Conservation (phyloP, 495 filamentous ascomycete species). For the Aeminium ludgeri region DNA sequence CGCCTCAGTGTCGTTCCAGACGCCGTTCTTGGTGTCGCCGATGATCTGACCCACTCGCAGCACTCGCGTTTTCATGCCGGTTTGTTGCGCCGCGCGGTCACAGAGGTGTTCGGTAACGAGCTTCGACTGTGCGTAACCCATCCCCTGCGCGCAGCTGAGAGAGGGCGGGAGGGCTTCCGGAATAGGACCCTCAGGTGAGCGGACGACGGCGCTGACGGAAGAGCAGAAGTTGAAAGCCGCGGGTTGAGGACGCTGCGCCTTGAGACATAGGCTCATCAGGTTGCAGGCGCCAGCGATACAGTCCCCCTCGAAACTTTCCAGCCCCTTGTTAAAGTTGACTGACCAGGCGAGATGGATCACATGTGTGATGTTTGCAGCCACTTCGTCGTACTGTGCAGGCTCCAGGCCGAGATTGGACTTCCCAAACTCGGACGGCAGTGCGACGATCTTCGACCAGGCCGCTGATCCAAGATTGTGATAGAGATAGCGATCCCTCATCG, state of each 20-base stretch:
- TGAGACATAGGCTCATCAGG: slow-evolving; percentile 36
- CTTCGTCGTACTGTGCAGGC: not conserved
- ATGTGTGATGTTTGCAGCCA: not conserved
- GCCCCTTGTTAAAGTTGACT: slow-evolving; percentile 35
- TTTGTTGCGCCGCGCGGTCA: not conserved
- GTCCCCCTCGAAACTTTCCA: slow-evolving; percentile 26
- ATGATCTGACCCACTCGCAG: slow-evolving; percentile 44
- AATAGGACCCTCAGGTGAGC: slow-evolving; percentile 9
- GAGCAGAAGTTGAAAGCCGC: slow-evolving; percentile 24
- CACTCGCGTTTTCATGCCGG: slow-evolving; percentile 29
- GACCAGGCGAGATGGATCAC: slow-evolving; percentile 36
- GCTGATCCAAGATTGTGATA: slow-evolving; percentile 16
- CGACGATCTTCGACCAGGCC: not conserved
- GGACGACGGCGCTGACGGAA: slow-evolving; percentile 17
- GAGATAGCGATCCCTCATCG: slow-evolving; percentile 3
- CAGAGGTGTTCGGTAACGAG: slow-evolving; percentile 32
- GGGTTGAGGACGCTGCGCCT: slow-evolving; percentile 26
- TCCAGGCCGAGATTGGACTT: slow-evolving; percentile 2
- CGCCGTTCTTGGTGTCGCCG: slow-evolving; percentile 33
- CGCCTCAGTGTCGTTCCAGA: slow-evolving; percentile 45
- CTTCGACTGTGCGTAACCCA: slow-evolving; percentile 44
- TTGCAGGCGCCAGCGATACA: slow-evolving; percentile 36
- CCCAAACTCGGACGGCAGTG: slow-evolving; percentile 3
- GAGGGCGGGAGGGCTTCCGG: slow-evolving; percentile 28
- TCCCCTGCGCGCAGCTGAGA: slow-evolving; percentile 27